phyloP scores from a whole-genome alignment of 306 rosid species.

The Medicago lupulina region DNA sequence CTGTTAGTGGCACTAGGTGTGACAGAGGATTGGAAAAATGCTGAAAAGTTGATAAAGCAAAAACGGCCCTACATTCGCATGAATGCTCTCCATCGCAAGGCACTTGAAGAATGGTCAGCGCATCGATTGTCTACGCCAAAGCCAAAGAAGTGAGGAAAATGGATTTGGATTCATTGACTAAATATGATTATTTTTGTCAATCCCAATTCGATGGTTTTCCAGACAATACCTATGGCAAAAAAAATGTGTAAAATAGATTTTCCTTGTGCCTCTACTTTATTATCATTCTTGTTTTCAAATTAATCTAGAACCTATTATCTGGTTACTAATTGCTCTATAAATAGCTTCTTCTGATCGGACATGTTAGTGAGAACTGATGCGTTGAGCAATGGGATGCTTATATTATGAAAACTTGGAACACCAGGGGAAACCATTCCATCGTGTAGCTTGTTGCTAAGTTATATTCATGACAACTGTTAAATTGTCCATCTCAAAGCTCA shows the following conservation, averaged over 20 bases:
- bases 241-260: constrained; percentile 26
- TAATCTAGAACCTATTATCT: constrained; percentile 1
- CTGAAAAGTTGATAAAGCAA: constrained; percentile 77
- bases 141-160: constrained; percentile 51
- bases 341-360: constrained; percentile 19
- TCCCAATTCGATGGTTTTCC: not conserved
- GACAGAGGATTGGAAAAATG: constrained; percentile 86
- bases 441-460: not conserved
- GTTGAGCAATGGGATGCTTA: constrained; percentile 20
- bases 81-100: constrained; percentile 79
- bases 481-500: constrained; percentile 10
- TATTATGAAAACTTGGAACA: constrained; percentile 30
- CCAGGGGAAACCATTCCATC: not conserved
- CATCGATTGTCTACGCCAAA: constrained; percentile 59
- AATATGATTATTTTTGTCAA: constrained; percentile 37
- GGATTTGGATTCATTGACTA: constrained; percentile 31
- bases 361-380: constrained; percentile 9
- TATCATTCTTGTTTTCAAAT: constrained; percentile 12
- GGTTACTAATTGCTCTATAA: constrained; percentile 24
- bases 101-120: constrained; percentile 89
- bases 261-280: constrained; percentile 9
- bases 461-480: constrained; percentile 21
- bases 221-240: not conserved
- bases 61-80: constrained; percentile 73
- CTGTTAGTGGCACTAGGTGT: constrained; percentile 80